Conservation (phyloP, 1,284 basidiomycete genomes). For the Sporisorium iseilematis-ciliati region DNA sequence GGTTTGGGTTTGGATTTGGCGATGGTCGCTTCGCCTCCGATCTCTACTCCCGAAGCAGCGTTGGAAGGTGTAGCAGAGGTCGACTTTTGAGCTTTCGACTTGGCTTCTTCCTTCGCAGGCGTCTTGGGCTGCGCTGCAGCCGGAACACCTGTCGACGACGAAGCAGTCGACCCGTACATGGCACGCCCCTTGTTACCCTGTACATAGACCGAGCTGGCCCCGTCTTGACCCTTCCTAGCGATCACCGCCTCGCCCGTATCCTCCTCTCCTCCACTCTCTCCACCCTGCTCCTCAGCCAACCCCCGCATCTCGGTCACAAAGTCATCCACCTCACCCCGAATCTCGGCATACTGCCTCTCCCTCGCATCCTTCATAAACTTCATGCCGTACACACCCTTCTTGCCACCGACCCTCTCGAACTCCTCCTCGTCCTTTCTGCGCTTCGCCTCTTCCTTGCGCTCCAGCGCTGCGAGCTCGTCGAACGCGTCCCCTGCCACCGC, state of each 20-base stretch:
- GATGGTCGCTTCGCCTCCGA: conserved; percentile 19
- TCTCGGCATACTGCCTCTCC: conserved; percentile 50
- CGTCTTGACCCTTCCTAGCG: conserved; percentile 6
- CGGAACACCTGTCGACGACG: not conserved
- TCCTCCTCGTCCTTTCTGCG: conserved; percentile 43
- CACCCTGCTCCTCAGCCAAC: conserved; percentile 17
- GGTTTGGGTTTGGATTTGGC: conserved; percentile 14
- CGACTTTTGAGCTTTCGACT: not conserved
- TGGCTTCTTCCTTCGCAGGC: not conserved
- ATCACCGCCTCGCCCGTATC: conserved; percentile 21
- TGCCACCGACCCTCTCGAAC: conserved; percentile 47
- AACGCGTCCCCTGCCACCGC: conserved; percentile 38
- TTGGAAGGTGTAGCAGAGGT: not conserved
- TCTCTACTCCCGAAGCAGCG: conserved; percentile 10
- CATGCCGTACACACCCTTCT: conserved; percentile 66
- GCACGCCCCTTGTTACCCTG: conserved; percentile 56
- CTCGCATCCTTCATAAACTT: conserved; percentile 70
- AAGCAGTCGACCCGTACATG: conserved; percentile 45
- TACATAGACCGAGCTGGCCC: conserved; percentile 25
- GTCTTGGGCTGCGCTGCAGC: conserved; percentile 13
- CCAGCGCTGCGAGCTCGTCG: conserved; percentile 58
- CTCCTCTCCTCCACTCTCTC: conserved; percentile 23
- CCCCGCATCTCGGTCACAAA: conserved; percentile 50
- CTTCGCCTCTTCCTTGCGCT: conserved; percentile 40
- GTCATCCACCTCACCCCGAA: conserved; percentile 54